Conservation (phyloP, 2,329 filamentous ascomycete genomes). For the Apiospora arundinis region DNA sequence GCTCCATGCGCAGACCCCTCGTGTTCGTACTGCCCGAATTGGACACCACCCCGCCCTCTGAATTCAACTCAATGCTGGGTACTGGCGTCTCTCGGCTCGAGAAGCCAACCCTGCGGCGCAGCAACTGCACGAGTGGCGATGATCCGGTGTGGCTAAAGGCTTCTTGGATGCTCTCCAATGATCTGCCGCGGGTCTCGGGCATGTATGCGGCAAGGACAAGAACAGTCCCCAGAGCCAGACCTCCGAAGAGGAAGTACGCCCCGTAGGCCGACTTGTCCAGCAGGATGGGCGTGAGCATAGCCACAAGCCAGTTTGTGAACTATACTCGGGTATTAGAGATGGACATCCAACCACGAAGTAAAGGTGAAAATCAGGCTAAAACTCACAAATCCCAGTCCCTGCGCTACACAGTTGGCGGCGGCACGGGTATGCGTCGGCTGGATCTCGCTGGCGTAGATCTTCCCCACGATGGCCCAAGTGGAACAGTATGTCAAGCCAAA, state of each 20-base stretch:
- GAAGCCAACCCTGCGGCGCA: not conserved
- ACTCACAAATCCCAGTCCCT: slow-evolving; percentile 41
- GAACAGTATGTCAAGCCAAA: slow-evolving; percentile 54
- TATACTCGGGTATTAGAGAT: not conserved
- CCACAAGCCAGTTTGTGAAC: slow-evolving; percentile 51
- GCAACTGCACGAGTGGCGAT: not conserved
- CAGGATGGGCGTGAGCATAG: slow-evolving; percentile 36
- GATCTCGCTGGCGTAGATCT: slow-evolving; percentile 65
- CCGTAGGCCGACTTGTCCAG: slow-evolving; percentile 45
- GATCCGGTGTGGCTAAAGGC: slow-evolving; percentile 42
- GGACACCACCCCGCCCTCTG: not conserved
- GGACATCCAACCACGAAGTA: not conserved
- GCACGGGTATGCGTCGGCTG: slow-evolving; percentile 62
- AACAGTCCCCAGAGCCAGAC: slow-evolving; percentile 46
- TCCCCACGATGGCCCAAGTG: slow-evolving; percentile 61
- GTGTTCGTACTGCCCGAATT: not conserved
- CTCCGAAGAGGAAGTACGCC: slow-evolving; percentile 54
- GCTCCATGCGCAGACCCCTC: not conserved
- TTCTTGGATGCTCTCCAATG: slow-evolving; percentile 56
- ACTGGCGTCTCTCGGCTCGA: not conserved
- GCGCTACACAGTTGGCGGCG: slow-evolving; percentile 57
- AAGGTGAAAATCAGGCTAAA: no score
- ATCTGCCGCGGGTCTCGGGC: slow-evolving; percentile 56
- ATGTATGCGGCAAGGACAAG: slow-evolving; percentile 50
- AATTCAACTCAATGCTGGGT: not conserved